phyloP scores from a whole-genome alignment of 352 stramenopile species.

The Phytophthora sansomeana region DNA sequence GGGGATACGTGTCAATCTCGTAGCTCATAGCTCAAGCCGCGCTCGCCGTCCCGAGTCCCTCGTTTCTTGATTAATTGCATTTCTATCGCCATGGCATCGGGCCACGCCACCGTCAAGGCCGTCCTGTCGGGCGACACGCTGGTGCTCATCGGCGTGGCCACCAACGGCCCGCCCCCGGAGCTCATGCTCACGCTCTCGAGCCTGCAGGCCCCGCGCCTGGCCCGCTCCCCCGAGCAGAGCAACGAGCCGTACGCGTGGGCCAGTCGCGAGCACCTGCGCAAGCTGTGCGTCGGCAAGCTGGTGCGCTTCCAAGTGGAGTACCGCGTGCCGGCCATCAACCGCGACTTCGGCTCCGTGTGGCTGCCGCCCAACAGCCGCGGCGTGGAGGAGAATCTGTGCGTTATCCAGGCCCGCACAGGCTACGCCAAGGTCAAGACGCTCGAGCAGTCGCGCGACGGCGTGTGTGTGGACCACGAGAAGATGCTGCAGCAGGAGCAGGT shows the following conservation, averaged over 20 bases:
- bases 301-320: slow-evolving; percentile 97
- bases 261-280: slow-evolving; percentile 96
- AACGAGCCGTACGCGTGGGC: slow-evolving; percentile 95
- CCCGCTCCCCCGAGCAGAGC: slow-evolving; percentile 66
- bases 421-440: slow-evolving; percentile 86
- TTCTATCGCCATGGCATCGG: slow-evolving; percentile 69
- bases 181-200: slow-evolving; percentile 97
- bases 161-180: slow-evolving; percentile 91
- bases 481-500: slow-evolving; percentile 82
- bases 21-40: slow-evolving; percentile 14
- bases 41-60: background rate
- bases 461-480: slow-evolving; percentile 77
- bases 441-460: slow-evolving; percentile 78
- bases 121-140: slow-evolving; percentile 98
- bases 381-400: slow-evolving; percentile 86
- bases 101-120: slow-evolving; percentile 96
- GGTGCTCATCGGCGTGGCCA: slow-evolving; percentile 92
- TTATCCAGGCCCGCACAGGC: slow-evolving; percentile 84
- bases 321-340: slow-evolving; percentile 77
- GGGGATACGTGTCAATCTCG: too few species aligned
- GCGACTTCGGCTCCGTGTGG: slow-evolving; percentile 88
- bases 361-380: slow-evolving; percentile 64
- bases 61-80: too few species aligned
- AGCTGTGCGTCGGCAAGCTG: slow-evolving; percentile 95
- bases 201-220: slow-evolving; percentile 94